Base-by-base conservation (phyloP, 768 basidiomycete species). In the Podaxis mareebaensis region DNA sequence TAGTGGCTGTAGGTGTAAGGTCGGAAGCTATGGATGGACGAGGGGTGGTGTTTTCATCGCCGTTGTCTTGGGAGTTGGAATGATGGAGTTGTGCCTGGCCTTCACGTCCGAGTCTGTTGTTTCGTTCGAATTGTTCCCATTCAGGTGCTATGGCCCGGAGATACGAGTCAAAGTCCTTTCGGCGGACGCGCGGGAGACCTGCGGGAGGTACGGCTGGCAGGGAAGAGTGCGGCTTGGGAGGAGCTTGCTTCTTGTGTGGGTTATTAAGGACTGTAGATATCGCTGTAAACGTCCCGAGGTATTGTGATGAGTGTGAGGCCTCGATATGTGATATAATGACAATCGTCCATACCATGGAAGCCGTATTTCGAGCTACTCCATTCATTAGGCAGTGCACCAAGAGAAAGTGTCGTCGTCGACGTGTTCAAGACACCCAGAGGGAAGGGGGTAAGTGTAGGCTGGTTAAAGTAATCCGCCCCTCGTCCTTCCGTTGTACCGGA, bases 181-280 rank as follows among this genome's bases (percentile, higher is more conserved):
- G 82, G 53, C 85, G 83, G 8, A 95, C 90, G 59, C 92, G 90
- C 33, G 92, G 91, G 7, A 96, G 83, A 62, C 89, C 87, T 1
- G 90, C 89, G 6, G 89, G 85, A 2, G 84, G 83, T 2, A 88
- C 86, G 38, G 89, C 74, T 1, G 92, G 90, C 17, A 98, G 78
- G 0, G 87, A 75, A 1, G 94, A 91, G 67, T 96, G 92, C 0
- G 94, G 87, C 72, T 96, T 93, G 33, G 96, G 91, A 12, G 96
- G 94, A 6, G 91, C 89, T 53, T 91, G 89, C 39, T 81, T 84
- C 75, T 89, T 91, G 70, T 90, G 88, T 0, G 96, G 96, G 69
- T 91, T 95, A 69, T 95, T 95, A 57, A 97, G 84, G 28, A 97
- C 92, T 17, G 93, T 95, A 8, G 95, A 96, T 66, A 97, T 95